Conservation (phyloP, 2,329 filamentous ascomycete genomes). For the Botrytis aclada region DNA sequence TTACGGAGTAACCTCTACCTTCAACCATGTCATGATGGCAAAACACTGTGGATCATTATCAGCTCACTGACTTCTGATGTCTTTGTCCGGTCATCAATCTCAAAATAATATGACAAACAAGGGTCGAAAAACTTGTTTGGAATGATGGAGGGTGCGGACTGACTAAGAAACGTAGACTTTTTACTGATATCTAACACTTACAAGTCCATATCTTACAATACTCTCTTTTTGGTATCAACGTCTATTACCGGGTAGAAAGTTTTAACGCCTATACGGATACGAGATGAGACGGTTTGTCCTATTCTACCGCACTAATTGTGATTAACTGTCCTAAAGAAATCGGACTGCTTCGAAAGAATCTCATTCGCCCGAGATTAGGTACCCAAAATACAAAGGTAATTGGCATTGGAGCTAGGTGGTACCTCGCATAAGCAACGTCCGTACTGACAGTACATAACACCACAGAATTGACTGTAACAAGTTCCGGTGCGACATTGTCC, state of each 20-base stretch:
- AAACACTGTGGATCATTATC: slow-evolving; percentile 14
- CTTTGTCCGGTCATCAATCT: slow-evolving; percentile 21
- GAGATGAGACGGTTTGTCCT: slow-evolving; percentile 11
- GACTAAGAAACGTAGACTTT: slow-evolving; percentile 5
- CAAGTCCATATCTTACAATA: slow-evolving; percentile 11
- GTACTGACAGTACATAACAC: slow-evolving; percentile 20
- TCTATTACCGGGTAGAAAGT: slow-evolving; percentile 1
- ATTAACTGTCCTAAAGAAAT: slow-evolving; percentile 11
- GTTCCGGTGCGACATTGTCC: slow-evolving; percentile 21
- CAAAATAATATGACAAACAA: slow-evolving; percentile 15
- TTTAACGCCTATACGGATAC: slow-evolving; percentile 18
- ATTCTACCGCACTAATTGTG: slow-evolving; percentile 6
- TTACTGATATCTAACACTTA: neutral
- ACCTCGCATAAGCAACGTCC: slow-evolving; percentile 20
- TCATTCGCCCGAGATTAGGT: slow-evolving; percentile 22
- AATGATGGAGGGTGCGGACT: slow-evolving; percentile 13
- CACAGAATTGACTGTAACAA: slow-evolving; percentile 16
- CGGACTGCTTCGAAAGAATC: slow-evolving; percentile 10
- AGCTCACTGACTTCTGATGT: slow-evolving; percentile 15
- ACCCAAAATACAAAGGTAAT: slow-evolving; percentile 16
- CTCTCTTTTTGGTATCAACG: slow-evolving; percentile 15
- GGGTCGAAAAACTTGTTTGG: slow-evolving; percentile 18
- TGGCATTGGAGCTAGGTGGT: slow-evolving; percentile 5
- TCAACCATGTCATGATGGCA: slow-evolving; percentile 18
- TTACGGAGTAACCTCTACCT: slow-evolving; percentile 19